Evolutionary conservation across 225 moss, liverwort and hornwort genomes (phyloP), one percentile per base, ranked within the genome.

Genomic region (Rhytidiadelphus loreus): DNA sequence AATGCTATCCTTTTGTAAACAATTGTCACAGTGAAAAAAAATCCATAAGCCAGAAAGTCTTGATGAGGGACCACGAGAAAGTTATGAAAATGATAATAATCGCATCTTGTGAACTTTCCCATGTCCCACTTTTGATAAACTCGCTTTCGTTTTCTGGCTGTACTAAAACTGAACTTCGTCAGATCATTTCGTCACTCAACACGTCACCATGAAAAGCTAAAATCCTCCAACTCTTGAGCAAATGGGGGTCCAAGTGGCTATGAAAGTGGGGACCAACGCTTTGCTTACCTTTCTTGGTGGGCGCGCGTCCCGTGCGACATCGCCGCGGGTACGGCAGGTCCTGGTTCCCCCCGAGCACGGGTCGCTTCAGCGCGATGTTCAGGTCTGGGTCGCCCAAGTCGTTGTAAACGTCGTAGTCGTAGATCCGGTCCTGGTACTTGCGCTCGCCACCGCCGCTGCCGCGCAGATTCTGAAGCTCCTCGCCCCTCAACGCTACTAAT

Each of bases 351-450:
- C 96, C 96, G 20, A 97, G 88, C 53, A 89, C 88, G 35, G 96
- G 96, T 20, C 96, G 87, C 80, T 83, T 80, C 57, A 61, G 63
- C 6, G 29, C 32, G 4, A 15, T 70, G 5, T 8, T 35, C 35
- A 10, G 12, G 43, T 96, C 96, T 16, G 96, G 93, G 82, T 93
- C 66, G 21, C 96, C 96, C 84, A 97, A 88, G 78, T 97, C 96
- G 79, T 97, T 97, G 92, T 96, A 97, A 7, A 88, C 83, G 78
- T 79, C 96, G 83, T 97, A 97, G 83, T 97, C 96, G 73, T 94
- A 97, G 82, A 97, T 93, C 70, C 96, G 94, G 71, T 97, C 96
- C 53, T 87, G 50, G 30, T 52, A 88, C 85, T 94, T 88, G 4
- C 96, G 92, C 87, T 92, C 90, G 77, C 96, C 96, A 2, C 9